Evolutionary conservation across 495 filamentous ascomycete species (phyloP).

Genomic region (Staphylotrichum tortipilum): DNA sequence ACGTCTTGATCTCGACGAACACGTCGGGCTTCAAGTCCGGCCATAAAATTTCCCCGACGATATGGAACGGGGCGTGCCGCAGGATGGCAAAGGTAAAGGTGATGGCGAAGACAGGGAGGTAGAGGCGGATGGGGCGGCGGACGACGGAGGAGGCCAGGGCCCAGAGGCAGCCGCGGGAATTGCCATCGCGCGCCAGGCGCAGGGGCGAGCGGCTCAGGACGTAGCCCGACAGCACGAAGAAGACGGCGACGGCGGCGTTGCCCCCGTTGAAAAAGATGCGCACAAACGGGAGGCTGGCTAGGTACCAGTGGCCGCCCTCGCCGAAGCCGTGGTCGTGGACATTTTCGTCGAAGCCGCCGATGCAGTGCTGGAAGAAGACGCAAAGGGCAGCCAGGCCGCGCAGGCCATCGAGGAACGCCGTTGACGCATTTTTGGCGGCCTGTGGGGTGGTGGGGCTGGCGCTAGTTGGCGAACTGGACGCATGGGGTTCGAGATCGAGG

Average conservation of each 20-base stretch:
- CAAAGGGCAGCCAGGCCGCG: background rate
- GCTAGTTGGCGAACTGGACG: no score
- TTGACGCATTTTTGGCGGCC: background rate
- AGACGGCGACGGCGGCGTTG: slow-evolving; percentile 53
- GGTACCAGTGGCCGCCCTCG: background rate
- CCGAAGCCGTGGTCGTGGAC: background rate
- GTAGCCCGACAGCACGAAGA: slow-evolving; percentile 57
- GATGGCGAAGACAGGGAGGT: no score
- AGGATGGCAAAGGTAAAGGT: no score
- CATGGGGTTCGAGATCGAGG: no score
- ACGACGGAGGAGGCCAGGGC: slow-evolving; percentile 6
- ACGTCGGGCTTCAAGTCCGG: no score
- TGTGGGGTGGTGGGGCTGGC: background rate
- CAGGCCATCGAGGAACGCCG: background rate
- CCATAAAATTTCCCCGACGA: no score
- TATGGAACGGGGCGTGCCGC: no score
- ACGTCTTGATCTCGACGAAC: no score
- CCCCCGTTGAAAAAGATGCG: slow-evolving; percentile 46
- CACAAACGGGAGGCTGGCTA: no score
- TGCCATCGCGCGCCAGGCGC: slow-evolving; percentile 11
- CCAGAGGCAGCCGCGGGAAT: background rate
- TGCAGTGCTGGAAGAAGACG: background rate
- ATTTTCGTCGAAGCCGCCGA: background rate
- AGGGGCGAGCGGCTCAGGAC: slow-evolving; percentile 51
- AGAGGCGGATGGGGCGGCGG: slow-evolving; percentile 10